phyloP scores from a whole-genome alignment of 768 basidiomycete genomes.

The Auriscalpium orientale region DNA sequence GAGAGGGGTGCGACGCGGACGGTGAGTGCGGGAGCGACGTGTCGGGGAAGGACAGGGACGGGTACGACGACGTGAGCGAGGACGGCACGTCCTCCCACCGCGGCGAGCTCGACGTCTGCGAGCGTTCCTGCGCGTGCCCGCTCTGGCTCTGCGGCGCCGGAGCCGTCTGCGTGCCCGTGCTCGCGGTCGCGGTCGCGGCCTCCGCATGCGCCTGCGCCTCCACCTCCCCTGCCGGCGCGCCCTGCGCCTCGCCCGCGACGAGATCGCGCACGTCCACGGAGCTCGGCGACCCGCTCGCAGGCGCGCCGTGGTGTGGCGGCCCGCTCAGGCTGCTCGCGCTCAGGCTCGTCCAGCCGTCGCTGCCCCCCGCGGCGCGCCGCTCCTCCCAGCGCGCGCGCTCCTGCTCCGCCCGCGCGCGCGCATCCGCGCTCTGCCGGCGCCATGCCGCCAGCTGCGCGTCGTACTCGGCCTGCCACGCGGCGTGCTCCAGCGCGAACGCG shows the following conservation, averaged over 20 bases:
- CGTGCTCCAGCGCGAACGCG: conserved; percentile 24
- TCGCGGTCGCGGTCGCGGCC: background rate
- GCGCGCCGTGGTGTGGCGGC: conserved; percentile 14
- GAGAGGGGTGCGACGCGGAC: conserved; percentile 10
- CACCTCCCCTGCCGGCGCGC: conserved; percentile 5
- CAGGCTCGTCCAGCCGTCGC: conserved; percentile 11
- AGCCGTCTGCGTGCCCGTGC: background rate
- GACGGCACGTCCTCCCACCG: conserved; percentile 63
- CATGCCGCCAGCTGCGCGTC: conserved; percentile 61
- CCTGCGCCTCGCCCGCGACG: conserved; percentile 28
- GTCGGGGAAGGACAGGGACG: conserved; percentile 74
- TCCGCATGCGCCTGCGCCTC: background rate
- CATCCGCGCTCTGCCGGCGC: conserved; percentile 65
- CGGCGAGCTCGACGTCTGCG: conserved; percentile 25
- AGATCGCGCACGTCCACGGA: conserved; percentile 34
- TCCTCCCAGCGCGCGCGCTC: conserved; percentile 68
- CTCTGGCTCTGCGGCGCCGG: too few species aligned
- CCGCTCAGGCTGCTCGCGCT: conserved; percentile 26
- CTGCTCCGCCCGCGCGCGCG: conserved; percentile 67
- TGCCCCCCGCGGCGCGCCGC: conserved; percentile 46
- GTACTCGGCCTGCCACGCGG: conserved; percentile 60
- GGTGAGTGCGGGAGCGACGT: conserved; percentile 43
- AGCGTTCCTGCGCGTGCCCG: background rate
- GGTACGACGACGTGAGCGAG: conserved; percentile 48
- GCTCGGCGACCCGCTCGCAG: conserved; percentile 24